Base-by-base conservation (phyloP, 345 rosid species). In the Pseudoturritis turrita region DNA sequence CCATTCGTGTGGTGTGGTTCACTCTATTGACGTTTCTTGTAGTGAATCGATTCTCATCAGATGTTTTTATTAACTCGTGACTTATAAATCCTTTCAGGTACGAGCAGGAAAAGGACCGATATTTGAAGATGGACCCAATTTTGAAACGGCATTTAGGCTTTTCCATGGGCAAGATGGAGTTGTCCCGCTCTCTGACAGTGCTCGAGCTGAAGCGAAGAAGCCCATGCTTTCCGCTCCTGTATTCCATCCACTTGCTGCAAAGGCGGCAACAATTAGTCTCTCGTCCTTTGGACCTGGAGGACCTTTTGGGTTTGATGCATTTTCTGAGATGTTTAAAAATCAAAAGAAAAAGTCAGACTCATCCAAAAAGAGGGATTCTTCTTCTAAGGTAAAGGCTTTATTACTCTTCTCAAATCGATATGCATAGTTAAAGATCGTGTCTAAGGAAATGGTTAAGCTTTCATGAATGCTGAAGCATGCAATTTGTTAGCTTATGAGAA, bases 61-160 rank as follows among this genome's bases (percentile, higher is more conserved):
- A 4, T 44, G 52, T 61, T 41, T 11, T 3, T 25, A 36, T 50
- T 70, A 35, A 21, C 33, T 59, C 7, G 36, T 40, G 22, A 33
- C 10, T 7, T 33, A 5, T 13, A 4, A 31, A 12, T 71, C 33
- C 67, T 55, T 29, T 39, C 72, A 89, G 96, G 83, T 65, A 4
- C 87, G 86, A 37, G 76, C 82, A 18, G 87, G 83, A 46, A 85
- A 83, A 81, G 98, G 96, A 67, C 98, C 98, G 3, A 94, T 94
- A 28, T 94, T 94, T 70, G 98, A 94, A 83, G 99, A 94, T 87
- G 99, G 93, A 14, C 96, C 96, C 53, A 91, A 89, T 84, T 94
- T 91, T 80, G 99, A 91, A 41, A 85, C 80, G 81, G 89, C 97
- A 12, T 91, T 91, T 79, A 85, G 90, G 84, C 86, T 94, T 71